These are phyloP conservation scores for Mycena olivaceomarginata DNA, from an alignment of 768 basidiomycete species.

Conservation along the genomic window DNA sequence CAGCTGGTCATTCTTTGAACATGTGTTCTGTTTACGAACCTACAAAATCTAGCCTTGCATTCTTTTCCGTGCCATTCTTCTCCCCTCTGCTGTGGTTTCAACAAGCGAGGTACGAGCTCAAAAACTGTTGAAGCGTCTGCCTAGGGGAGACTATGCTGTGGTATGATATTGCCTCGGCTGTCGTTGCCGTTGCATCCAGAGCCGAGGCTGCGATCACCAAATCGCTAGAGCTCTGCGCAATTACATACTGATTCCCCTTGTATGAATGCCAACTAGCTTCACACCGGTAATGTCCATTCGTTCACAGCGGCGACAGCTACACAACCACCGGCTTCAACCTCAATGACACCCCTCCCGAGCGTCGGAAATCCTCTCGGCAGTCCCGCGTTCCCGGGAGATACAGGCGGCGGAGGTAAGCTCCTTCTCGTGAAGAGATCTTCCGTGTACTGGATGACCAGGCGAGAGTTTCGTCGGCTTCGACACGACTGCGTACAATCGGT, in stretches of 20 bases:
- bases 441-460: slow-evolving; percentile 66
- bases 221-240: neutral
- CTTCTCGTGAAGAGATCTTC: slow-evolving; percentile 60
- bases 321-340: slow-evolving; percentile 57
- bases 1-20: neutral
- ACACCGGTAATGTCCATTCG: neutral
- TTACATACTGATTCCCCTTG: slow-evolving; percentile 42
- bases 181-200: neutral
- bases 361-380: slow-evolving; percentile 60
- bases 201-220: neutral
- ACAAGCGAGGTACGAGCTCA: too few relatives aligned
- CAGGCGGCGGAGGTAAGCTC: slow-evolving; percentile 58
- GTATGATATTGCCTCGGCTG: neutral
- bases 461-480: slow-evolving; percentile 77
- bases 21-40: neutral
- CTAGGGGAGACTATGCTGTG: too few relatives aligned
- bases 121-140: too few relatives aligned
- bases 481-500: slow-evolving; percentile 71
- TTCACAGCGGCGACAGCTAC: slow-evolving; percentile 59
- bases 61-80: neutral
- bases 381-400: slow-evolving; percentile 61
- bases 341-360: slow-evolving; percentile 49
- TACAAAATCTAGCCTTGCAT: neutral
- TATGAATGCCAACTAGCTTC: neutral
- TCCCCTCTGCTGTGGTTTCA: neutral